Percentiles rank a stretch among this genome's conserved stretches.
Conservation (phyloP, 2,329 filamentous ascomycete species). For the Cercospora canescens region DNA sequence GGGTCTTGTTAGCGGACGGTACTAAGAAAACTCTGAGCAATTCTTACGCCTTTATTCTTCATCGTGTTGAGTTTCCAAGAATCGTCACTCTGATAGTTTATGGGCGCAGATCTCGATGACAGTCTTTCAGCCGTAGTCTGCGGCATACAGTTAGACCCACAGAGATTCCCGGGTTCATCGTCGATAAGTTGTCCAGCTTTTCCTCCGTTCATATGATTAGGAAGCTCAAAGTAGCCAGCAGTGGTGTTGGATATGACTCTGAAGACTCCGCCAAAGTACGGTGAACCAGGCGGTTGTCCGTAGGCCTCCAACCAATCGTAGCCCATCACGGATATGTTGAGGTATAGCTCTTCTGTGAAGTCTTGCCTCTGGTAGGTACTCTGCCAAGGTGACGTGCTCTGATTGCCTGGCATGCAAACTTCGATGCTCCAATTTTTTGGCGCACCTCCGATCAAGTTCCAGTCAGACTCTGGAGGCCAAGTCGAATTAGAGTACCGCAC, state of each 20-base stretch:
- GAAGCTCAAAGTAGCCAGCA: background rate
- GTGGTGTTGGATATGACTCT: background rate
- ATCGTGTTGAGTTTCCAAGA: background rate
- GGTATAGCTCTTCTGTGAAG: background rate
- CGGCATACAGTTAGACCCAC: background rate
- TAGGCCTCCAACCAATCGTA: background rate
- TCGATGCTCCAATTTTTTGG: background rate
- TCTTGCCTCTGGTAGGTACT: background rate
- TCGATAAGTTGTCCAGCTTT: background rate
- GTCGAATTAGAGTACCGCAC: background rate
- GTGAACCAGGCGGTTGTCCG: background rate
- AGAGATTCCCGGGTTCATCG: background rate
- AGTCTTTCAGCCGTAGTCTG: background rate
- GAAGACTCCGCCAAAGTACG: background rate
- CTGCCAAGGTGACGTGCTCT: background rate
- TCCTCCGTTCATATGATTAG: background rate
- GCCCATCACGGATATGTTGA: background rate
- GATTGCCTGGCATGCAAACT: background rate
- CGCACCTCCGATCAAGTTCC: background rate
- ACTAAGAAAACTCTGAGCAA: background rate
- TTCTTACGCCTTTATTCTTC: background rate
- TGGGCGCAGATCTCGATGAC: background rate
- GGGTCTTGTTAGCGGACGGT: background rate
- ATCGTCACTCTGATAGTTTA: background rate
- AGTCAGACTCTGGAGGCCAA: background rate